Conservation (phyloP, 352 stramenopile genomes). For the Lagenidium giganteum region DNA sequence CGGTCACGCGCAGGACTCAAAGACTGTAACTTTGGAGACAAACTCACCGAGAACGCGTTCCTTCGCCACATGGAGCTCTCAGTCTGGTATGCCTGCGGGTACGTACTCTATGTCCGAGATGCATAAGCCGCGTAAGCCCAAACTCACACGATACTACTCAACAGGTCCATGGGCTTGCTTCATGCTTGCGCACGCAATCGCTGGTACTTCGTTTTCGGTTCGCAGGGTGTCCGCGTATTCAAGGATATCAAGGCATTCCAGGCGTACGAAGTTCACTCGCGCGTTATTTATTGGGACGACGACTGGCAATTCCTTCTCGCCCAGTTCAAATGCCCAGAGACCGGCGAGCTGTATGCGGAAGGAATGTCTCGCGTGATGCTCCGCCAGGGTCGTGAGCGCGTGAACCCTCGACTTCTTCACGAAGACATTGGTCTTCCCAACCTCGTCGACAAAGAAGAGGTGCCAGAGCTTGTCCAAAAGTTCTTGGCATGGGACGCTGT, state of each 20-base stretch:
- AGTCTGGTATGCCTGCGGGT: conserved; percentile 67
- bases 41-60: conserved; percentile 62
- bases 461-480: conserved; percentile 41
- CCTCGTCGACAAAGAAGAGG: conserved; percentile 28
- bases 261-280: conserved; percentile 59
- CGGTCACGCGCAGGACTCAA: conserved; percentile 47
- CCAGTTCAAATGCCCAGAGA: conserved; percentile 67
- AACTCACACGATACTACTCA: too few relatives aligned
- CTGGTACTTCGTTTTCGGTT: conserved; percentile 72
- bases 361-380: conserved; percentile 58
- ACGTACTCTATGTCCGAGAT: conserved; percentile 2
- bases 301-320: conserved; percentile 63
- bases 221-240: conserved; percentile 58
- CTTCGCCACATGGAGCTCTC: conserved; percentile 70
- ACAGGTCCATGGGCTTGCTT: conserved; percentile 42
- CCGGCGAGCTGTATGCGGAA: conserved; percentile 53
- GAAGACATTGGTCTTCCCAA: conserved; percentile 43
- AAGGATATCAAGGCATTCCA: conserved; percentile 47
- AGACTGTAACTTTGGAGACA: conserved; percentile 48
- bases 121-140: neutral
- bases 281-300: conserved; percentile 69
- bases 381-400: conserved; percentile 38
- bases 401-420: conserved; percentile 48
- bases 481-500: conserved; percentile 57
- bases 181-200: conserved; percentile 42